Evolutionary conservation across 768 basidiomycete genomes (phyloP).

Genomic region (Omphalotus guepiniiformis): DNA sequence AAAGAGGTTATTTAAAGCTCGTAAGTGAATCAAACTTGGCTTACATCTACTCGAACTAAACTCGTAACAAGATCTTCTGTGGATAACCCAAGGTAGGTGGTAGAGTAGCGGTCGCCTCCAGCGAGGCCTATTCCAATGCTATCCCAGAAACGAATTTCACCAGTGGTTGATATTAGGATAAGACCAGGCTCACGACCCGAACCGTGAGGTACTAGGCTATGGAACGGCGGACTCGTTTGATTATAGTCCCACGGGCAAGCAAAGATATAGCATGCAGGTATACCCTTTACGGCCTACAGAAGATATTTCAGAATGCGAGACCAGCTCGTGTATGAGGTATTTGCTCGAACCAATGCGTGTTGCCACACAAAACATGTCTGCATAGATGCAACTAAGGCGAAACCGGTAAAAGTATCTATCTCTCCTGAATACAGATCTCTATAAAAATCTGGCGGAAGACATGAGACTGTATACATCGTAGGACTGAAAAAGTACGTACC

Average conservation of each 20-base stretch:
- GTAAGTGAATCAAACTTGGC: conserved; percentile 20
- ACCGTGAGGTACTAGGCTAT: conserved; percentile 66
- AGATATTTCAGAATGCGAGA: conserved; percentile 4
- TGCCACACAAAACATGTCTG: conserved; percentile 84
- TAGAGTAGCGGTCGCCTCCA: conserved; percentile 65
- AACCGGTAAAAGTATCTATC: conserved; percentile 69
- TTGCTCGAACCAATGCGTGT: conserved; percentile 54
- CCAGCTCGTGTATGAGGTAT: not conserved
- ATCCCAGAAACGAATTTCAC: conserved; percentile 84
- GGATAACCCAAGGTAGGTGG: conserved; percentile 43
- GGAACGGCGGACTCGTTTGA: conserved; percentile 40
- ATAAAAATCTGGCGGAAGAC: conserved; percentile 52
- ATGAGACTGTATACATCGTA: conserved; percentile 1
- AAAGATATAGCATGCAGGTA: conserved; percentile 82
- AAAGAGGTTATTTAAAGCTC: conserved; percentile 5
- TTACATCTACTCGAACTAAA: conserved; percentile 61
- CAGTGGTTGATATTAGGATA: conserved; percentile 67
- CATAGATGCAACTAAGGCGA: conserved; percentile 65
- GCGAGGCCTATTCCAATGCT: conserved; percentile 80
- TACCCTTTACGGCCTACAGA: conserved; percentile 55
- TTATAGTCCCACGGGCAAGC: conserved; percentile 53
- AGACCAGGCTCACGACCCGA: conserved; percentile 80
- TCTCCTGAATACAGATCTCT: conserved; percentile 64
- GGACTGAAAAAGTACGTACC: conserved; percentile 36
- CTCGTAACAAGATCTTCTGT: conserved; percentile 60